Evolutionary conservation across 1,284 basidiomycete species (phyloP).

Genomic region (Heterobasidion occidentale): DNA sequence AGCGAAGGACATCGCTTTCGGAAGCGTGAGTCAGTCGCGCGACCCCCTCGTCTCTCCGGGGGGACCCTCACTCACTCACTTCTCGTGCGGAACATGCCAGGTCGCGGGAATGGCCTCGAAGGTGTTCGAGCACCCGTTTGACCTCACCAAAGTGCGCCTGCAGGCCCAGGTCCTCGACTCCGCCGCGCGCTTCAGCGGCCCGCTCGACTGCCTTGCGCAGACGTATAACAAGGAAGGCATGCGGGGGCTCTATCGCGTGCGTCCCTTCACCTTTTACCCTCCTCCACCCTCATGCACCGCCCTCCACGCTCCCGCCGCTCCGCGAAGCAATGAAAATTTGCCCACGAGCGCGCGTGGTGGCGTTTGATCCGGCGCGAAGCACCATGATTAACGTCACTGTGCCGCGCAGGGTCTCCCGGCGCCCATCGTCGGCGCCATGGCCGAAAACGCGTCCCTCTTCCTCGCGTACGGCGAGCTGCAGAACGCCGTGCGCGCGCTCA

Average conservation of each 20-base stretch:
- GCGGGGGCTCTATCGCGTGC: constrained; percentile 72
- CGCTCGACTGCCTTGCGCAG: constrained; percentile 73
- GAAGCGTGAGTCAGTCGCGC: constrained; percentile 35
- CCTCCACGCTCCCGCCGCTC: too few species aligned
- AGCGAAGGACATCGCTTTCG: constrained; percentile 50
- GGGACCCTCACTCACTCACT: background rate
- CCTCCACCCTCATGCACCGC: background rate
- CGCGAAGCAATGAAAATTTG: background rate
- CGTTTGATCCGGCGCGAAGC: background rate
- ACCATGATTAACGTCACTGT: background rate
- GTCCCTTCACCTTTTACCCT: constrained; percentile 20
- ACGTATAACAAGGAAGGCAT: constrained; percentile 76
- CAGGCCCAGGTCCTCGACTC: constrained; percentile 78
- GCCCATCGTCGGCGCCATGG: constrained; percentile 85
- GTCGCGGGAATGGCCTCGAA: constrained; percentile 77
- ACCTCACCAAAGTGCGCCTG: constrained; percentile 78
- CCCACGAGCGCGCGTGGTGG: constrained; percentile 3
- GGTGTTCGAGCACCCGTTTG: constrained; percentile 82
- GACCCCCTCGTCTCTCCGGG: background rate
- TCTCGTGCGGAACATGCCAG: constrained; percentile 24
- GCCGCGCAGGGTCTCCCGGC: constrained; percentile 71
- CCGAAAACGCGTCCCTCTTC: constrained; percentile 86
- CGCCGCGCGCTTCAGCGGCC: constrained; percentile 66
- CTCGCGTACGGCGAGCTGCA: constrained; percentile 83
- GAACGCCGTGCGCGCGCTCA: constrained; percentile 45